Conservation (phyloP, 1,139 yeast genomes). For the Meyerozyma guilliermondii region DNA sequence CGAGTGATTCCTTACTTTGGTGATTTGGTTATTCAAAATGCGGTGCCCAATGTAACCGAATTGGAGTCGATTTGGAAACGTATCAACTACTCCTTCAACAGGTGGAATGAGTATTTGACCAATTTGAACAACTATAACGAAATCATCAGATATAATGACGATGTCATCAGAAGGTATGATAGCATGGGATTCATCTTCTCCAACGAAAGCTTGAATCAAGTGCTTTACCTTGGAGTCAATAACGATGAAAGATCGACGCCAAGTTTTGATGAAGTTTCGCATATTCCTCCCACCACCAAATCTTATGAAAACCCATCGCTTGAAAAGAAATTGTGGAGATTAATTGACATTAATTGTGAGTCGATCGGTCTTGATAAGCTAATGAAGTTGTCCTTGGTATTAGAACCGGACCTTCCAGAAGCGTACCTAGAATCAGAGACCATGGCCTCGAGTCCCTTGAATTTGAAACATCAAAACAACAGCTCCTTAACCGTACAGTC, state of each 20-base stretch:
- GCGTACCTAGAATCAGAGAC: conserved; percentile 22
- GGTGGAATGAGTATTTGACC: conserved; percentile 71
- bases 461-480: not conserved
- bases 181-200: conserved; percentile 44
- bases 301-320: conserved; percentile 13
- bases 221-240: conserved; percentile 36
- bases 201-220: conserved; percentile 43
- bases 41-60: conserved; percentile 42
- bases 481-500: not conserved
- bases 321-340: conserved; percentile 21
- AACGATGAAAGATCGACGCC: conserved; percentile 20
- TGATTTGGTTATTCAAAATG: conserved; percentile 50
- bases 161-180: conserved; percentile 39
- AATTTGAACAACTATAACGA: conserved; percentile 35
- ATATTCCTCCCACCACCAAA: conserved; percentile 5
- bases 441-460: not conserved
- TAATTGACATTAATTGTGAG: conserved; percentile 38
- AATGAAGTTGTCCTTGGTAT: conserved; percentile 33
- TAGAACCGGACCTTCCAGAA: conserved; percentile 41
- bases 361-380: conserved; percentile 34
- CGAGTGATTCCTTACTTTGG: conserved; percentile 90
- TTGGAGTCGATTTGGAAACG: conserved; percentile 65
- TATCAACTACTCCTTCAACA: conserved; percentile 66
- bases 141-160: conserved; percentile 39
- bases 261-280: conserved; percentile 9